Base-by-base conservation (phyloP, 208 protist species). In the Angomonas desouzai region DNA sequence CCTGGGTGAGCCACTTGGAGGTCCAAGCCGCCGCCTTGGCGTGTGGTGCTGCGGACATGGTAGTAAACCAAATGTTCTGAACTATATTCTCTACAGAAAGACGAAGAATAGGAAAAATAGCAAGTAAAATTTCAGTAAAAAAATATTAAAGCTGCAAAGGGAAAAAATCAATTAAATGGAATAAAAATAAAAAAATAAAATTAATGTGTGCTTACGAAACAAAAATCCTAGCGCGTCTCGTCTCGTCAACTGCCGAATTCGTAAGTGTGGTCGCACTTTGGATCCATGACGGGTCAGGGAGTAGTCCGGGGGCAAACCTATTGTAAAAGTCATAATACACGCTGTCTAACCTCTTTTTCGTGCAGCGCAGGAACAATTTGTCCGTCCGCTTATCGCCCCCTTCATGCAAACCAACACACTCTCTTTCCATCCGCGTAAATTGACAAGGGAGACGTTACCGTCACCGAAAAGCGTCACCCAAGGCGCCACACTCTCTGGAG, bases 1-100 rank as follows among this genome's bases (percentile, higher is more conserved):
- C 89, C 29, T 96, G 86, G 7, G 89, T 96, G 6, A 96, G 74
- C 86, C 89, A 92, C 23, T 87, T 81, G 18, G 86, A 72, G 0
- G 89, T 81, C 70, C 83, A 92, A 10, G 80, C 82, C 2, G 85
- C 61, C 20, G 89, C 75, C 16, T 83, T 79, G 25, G 68, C 70
- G 40, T 79, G 81, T 9, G 81, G 87, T 18, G 91, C 68, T 18
- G 76, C 80, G 3, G 84, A 78, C 87, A 94, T 94, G 2, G 13
- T 25, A 2, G 28, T 9, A 22, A 53, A 11, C 36, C 13, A 40
- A 6, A 40, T 53, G 47, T 53, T 18, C 47, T 23, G 13, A 28
- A 25, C 4, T 20, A 9, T 16, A 3, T 29, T 11, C 25, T 30
- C 20, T 47, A 43, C 16, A 51, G 13, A 13, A 11, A 62, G 11